These are phyloP conservation scores for Aspergillus incahuasiensis DNA, from an alignment of 495 filamentous ascomycete genomes.

Conservation along the genomic window DNA sequence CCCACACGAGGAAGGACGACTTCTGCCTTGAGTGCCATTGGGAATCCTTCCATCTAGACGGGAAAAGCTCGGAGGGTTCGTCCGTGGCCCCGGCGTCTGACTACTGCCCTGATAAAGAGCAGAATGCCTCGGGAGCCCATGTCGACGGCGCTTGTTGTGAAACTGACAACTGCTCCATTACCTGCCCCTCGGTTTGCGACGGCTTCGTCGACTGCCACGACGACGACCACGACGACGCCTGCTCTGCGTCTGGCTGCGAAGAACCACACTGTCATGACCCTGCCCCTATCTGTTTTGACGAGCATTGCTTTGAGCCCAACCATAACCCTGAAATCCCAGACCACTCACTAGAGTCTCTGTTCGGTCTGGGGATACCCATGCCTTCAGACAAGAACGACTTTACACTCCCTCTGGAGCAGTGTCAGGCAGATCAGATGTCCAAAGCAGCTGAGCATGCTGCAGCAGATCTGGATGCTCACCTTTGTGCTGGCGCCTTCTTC, in stretches of 20 bases:
- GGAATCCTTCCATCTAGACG: slow-evolving; percentile 39
- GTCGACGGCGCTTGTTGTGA: slow-evolving; percentile 41
- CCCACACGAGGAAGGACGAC: slow-evolving; percentile 31
- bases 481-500: slow-evolving; percentile 24
- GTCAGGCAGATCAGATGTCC: slow-evolving; percentile 15
- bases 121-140: slow-evolving; percentile 28
- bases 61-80: slow-evolving; percentile 22
- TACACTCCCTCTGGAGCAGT: slow-evolving; percentile 19
- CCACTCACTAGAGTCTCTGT: slow-evolving; percentile 33
- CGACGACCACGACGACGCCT: slow-evolving; percentile 33
- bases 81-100: slow-evolving; percentile 21
- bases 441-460: slow-evolving; percentile 23
- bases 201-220: slow-evolving; percentile 42
- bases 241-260: slow-evolving; percentile 38
- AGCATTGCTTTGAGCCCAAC: slow-evolving; percentile 34
- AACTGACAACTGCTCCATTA: slow-evolving; percentile 38
- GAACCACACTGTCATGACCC: slow-evolving; percentile 28
- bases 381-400: slow-evolving; percentile 29
- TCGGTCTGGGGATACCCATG: slow-evolving; percentile 31
- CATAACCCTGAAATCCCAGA: slow-evolving; percentile 17
- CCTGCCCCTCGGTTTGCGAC: slow-evolving; percentile 41
- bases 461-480: slow-evolving; percentile 14
- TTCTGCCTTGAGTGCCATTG: slow-evolving; percentile 45
- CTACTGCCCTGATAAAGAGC: slow-evolving; percentile 30
- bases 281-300: slow-evolving; percentile 39